These are phyloP conservation scores for Dillenia suffruticosa DNA, from an alignment of 164 flowering plant genomes.

Conservation along the genomic window DNA sequence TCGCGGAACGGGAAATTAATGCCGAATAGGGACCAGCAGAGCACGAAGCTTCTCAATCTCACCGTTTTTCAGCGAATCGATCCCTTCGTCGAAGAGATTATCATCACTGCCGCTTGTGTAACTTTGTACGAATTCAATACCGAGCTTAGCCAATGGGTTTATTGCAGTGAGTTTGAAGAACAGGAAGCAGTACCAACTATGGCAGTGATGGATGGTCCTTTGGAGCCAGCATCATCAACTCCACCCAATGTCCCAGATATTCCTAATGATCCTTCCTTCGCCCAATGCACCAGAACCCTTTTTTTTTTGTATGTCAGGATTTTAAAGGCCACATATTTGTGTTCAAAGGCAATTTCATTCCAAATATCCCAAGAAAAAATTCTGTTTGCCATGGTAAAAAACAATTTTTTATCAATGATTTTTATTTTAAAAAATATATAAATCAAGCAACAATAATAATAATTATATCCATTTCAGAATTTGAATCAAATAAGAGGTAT, in stretches of 20 bases:
- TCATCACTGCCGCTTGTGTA: slow-evolving; percentile 90
- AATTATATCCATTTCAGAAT: too few species aligned
- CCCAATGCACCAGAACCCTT: slow-evolving; percentile 68
- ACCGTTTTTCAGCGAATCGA: slow-evolving; percentile 90
- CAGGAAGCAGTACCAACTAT: slow-evolving; percentile 84
- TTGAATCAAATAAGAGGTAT: too few species aligned
- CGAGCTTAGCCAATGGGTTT: slow-evolving; percentile 82
- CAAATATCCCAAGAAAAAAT: too few species aligned
- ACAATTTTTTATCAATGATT: too few species aligned
- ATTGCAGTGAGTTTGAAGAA: slow-evolving; percentile 81
- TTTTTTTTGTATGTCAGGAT: too few species aligned
- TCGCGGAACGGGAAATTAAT: slow-evolving; percentile 65
- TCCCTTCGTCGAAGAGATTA: slow-evolving; percentile 79
- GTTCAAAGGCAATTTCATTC: too few species aligned
- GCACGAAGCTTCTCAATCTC: slow-evolving; percentile 79
- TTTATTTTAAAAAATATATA: too few species aligned
- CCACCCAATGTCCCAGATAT: slow-evolving; percentile 40
- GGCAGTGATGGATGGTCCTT: slow-evolving; percentile 89
- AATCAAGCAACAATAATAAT: too few species aligned
- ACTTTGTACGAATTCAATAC: slow-evolving; percentile 87
- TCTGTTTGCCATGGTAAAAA: too few species aligned
- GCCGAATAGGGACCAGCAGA: slow-evolving; percentile 79
- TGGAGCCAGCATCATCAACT: slow-evolving; percentile 68
- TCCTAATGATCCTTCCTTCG: slow-evolving; percentile 73
- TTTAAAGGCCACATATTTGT: too few species aligned